Evolutionary conservation across 768 basidiomycete genomes (phyloP).

Genomic region (Boletus insuetus): DNA sequence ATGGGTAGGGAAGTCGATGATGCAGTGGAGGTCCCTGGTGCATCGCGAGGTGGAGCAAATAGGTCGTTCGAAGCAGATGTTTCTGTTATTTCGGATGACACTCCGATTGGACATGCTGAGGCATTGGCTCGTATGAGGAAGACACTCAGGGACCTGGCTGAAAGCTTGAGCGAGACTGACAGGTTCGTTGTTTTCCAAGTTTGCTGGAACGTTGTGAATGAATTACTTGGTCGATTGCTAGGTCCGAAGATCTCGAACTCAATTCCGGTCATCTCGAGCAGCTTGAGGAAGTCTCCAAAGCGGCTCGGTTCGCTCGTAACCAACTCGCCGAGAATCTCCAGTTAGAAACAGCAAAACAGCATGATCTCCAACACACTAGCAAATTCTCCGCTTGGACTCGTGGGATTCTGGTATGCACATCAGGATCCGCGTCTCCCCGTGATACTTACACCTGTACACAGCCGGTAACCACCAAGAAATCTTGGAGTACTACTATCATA

Average conservation of each 20-base stretch:
- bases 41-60: conserved; percentile 15
- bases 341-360: conserved; percentile 36
- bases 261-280: conserved; percentile 48
- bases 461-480: conserved; percentile 15
- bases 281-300: conserved; percentile 51
- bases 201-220: conserved; percentile 3
- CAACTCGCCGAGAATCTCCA: conserved; percentile 43
- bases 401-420: conserved; percentile 37
- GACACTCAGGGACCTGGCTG: conserved; percentile 55
- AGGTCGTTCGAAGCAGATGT: conserved; percentile 18
- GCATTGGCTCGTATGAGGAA: conserved; percentile 56
- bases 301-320: conserved; percentile 49
- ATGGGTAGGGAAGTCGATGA: conserved; percentile 61
- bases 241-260: conserved; percentile 38
- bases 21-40: conserved; percentile 31
- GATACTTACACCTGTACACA: conserved; percentile 14
- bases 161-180: conserved; percentile 56
- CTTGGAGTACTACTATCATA: conserved; percentile 31
- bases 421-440: not conserved
- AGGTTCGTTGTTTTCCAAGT: conserved; percentile 36
- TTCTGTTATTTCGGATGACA: conserved; percentile 23
- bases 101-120: conserved; percentile 40
- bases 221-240: conserved; percentile 17
- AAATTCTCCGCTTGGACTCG: conserved; percentile 37
- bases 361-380: conserved; percentile 34